Conservation (phyloP, 805 yeast species). For the Crinitomyces ghanaensis region DNA sequence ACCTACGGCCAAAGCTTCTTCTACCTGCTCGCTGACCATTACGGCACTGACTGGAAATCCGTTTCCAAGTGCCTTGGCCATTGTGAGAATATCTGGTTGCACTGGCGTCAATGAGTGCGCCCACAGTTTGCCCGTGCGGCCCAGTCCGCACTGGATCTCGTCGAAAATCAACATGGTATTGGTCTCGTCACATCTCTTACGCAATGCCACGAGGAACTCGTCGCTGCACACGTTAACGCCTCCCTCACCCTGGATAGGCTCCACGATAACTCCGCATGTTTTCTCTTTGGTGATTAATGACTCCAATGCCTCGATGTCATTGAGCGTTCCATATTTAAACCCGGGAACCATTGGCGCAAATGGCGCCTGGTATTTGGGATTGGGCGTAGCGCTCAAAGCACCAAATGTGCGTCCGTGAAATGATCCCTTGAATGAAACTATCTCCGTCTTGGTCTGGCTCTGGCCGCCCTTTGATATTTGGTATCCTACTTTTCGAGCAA, state of each 20-base stretch:
- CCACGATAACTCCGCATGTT: conserved; percentile 87
- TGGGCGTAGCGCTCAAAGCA: conserved; percentile 82
- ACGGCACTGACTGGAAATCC: conserved; percentile 96
- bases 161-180: conserved; percentile 77
- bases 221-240: conserved; percentile 64
- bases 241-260: conserved; percentile 98
- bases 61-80: conserved; percentile 94
- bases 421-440: conserved; percentile 77
- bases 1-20: conserved; percentile 64
- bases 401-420: conserved; percentile 97
- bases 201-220: conserved; percentile 56
- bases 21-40: conserved; percentile 71
- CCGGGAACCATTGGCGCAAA: conserved; percentile 91
- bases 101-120: conserved; percentile 78
- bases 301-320: conserved; percentile 49
- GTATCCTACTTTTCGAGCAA: conserved; percentile 76
- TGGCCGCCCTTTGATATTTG: too few relatives aligned
- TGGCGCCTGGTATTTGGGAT: conserved; percentile 85
- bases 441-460: conserved; percentile 36
- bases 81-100: conserved; percentile 87
- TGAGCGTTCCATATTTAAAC: conserved; percentile 53
- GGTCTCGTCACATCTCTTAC: conserved; percentile 52
- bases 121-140: conserved; percentile 89
- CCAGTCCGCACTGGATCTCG: conserved; percentile 95
- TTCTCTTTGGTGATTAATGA: conserved; percentile 43